phyloP scores from a whole-genome alignment of 495 filamentous ascomycete species.

The Opeltia flavorubescens region DNA sequence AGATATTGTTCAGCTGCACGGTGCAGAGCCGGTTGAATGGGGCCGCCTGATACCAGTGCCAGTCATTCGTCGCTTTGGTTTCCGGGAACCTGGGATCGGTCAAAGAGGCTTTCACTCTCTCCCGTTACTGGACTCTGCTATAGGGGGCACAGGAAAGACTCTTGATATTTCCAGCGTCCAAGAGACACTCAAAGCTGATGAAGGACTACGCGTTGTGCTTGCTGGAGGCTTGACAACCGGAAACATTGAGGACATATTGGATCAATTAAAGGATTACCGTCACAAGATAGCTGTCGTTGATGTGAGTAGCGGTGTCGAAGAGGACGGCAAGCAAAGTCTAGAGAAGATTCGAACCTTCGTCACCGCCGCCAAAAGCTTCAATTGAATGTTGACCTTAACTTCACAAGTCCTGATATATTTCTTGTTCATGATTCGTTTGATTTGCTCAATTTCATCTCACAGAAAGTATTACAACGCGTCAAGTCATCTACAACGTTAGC shows the following conservation, averaged over 20 bases:
- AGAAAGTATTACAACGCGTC: no score
- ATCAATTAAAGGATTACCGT: slow-evolving; percentile 37
- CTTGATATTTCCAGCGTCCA: slow-evolving; percentile 54
- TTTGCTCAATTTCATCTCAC: neutral
- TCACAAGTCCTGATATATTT: neutral
- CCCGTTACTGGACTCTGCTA: slow-evolving; percentile 72
- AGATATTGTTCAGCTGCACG: slow-evolving; percentile 90
- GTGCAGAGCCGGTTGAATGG: slow-evolving; percentile 86
- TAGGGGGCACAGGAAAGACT: slow-evolving; percentile 65
- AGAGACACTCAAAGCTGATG: slow-evolving; percentile 44
- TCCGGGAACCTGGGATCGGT: slow-evolving; percentile 53
- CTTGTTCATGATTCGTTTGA: neutral
- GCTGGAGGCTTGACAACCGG: slow-evolving; percentile 69
- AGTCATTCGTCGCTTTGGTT: slow-evolving; percentile 70
- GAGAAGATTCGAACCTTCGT: slow-evolving; percentile 77
- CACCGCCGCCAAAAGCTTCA: slow-evolving; percentile 43
- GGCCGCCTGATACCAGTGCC: slow-evolving; percentile 73
- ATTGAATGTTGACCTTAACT: neutral
- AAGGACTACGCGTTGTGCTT: slow-evolving; percentile 53
- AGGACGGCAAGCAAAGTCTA: slow-evolving; percentile 63
- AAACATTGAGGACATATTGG: slow-evolving; percentile 55
- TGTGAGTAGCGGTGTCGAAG: slow-evolving; percentile 87
- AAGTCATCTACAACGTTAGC: no score
- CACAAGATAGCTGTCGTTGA: slow-evolving; percentile 67
- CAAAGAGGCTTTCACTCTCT: slow-evolving; percentile 68